Evolutionary conservation across 192 early-diverging fungal genomes (phyloP), one percentile per base, ranked within the genome.

Genomic region (Geosiphon pyriformis): DNA sequence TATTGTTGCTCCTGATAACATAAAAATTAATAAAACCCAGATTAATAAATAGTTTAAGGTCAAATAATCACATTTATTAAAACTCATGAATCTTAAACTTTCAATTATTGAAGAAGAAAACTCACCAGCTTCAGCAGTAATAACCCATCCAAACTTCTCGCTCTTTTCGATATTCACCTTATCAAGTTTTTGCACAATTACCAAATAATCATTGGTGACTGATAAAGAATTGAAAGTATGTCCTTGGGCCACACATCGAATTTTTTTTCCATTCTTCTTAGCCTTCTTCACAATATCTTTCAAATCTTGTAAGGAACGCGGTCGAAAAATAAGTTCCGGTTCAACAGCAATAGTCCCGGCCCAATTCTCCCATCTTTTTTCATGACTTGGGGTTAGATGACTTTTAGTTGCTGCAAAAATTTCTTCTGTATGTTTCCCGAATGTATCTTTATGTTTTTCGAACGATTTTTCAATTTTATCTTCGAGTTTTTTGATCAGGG

Each of bases 71-170:
- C 6, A 42, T 42, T 10, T 42, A 42, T 42, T 15, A 20, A 23
- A n/a, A 33, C 20, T n/a, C n/a, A n/a, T n/a, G n/a, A n/a, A n/a
- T n/a, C n/a, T n/a, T n/a, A n/a, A n/a, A n/a, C n/a, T n/a, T 1
- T 6, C 56, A 15, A 18, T 57, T 20, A 27, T 20, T 62, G 32
- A 11, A 10, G 15, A 27, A 50, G 18, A 67, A 56, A 52, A 49
- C 53, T 67, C 23, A 67, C 65, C 75, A 31, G 71, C 46, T 25
- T 69, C 64, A 4, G 71, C 75, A 10, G 67, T 69, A 65, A 71
- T 64, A 2, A 23, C 23, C 26, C 51, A 51, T 0, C 51, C 59
- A n/a, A 31, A 46, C 0, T 54, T 57, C n/a, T 35, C 12, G 25
- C 31, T n/a, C 25, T 60, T 46, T 17, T 72, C 35, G 3, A 68